phyloP scores from a whole-genome alignment of 805 yeast genomes.

The Barnettozyma populi region DNA sequence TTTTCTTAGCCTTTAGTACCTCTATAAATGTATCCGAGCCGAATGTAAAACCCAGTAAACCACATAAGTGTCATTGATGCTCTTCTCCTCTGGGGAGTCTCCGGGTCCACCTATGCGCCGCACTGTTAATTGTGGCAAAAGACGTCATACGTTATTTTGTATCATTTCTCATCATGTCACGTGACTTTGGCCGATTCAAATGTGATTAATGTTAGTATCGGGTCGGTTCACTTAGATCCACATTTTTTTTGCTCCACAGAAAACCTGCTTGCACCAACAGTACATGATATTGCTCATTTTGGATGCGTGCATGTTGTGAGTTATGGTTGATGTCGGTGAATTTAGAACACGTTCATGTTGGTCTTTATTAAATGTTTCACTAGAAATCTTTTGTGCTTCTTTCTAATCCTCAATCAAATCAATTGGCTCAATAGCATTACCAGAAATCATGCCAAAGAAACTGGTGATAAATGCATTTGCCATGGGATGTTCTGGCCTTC shows the following conservation, averaged over 20 bases:
- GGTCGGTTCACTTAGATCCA: not conserved
- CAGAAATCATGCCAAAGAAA: constrained; percentile 16
- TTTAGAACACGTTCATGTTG: not conserved
- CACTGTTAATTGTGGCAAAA: not conserved
- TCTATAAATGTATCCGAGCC: not conserved
- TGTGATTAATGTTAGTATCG: not conserved
- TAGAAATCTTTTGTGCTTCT: not conserved
- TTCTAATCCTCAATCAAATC: not conserved
- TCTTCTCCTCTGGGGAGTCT: not conserved
- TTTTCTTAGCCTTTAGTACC: too few species aligned
- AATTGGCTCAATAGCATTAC: not conserved
- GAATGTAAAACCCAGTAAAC: not conserved
- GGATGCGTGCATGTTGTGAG: not conserved
- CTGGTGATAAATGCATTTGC: constrained; percentile 33
- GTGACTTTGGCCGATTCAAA: not conserved
- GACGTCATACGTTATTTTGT: not conserved
- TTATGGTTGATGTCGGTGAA: not conserved
- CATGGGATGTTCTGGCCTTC: constrained; percentile 25
- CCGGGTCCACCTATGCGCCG: not conserved
- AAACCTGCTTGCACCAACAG: not conserved
- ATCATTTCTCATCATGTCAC: not conserved
- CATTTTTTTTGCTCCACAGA: not conserved
- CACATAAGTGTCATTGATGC: not conserved
- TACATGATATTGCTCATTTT: not conserved
- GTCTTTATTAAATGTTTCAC: not conserved